phyloP scores from a whole-genome alignment of 169 alveolate species.

The Neospora caninum region DNA sequence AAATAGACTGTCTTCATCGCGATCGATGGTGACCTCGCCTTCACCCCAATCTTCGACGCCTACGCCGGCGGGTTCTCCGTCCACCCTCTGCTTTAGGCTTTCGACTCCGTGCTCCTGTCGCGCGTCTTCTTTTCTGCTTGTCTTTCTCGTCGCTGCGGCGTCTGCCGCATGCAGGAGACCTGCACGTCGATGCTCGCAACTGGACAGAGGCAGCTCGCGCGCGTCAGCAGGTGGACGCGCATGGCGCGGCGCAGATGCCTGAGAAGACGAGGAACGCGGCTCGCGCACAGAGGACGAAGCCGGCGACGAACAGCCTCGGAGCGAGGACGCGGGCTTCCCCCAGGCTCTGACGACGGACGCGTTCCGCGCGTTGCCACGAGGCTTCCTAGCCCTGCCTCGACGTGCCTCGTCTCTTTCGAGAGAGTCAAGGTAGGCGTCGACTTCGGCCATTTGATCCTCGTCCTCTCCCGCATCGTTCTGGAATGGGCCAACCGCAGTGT shows the following conservation, averaged over 20 bases:
- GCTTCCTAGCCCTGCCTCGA: background rate
- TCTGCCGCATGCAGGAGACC: background rate
- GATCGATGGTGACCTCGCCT: background rate
- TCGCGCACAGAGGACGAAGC: background rate
- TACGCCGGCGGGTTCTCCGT: no score
- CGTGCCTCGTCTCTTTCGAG: background rate
- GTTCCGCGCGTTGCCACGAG: background rate
- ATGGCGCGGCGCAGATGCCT: no score
- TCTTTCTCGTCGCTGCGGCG: background rate
- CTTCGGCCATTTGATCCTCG: background rate
- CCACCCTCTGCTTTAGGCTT: no score
- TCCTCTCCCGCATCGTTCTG: background rate
- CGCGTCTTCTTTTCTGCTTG: background rate
- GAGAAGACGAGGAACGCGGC: background rate
- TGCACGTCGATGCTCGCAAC: background rate
- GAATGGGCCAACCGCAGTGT: background rate
- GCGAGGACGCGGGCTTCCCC: no score
- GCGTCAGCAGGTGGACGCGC: no score
- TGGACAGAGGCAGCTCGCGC: background rate
- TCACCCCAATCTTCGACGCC: background rate
- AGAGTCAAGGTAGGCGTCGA: background rate
- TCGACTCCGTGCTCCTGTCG: no score
- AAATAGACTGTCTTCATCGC: background rate
- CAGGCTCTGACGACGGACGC: no score
- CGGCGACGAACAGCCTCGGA: background rate